These are phyloP conservation scores for Amoebophrya sp. DNA, from an alignment of 169 alveolate species.

Conservation along the genomic window DNA sequence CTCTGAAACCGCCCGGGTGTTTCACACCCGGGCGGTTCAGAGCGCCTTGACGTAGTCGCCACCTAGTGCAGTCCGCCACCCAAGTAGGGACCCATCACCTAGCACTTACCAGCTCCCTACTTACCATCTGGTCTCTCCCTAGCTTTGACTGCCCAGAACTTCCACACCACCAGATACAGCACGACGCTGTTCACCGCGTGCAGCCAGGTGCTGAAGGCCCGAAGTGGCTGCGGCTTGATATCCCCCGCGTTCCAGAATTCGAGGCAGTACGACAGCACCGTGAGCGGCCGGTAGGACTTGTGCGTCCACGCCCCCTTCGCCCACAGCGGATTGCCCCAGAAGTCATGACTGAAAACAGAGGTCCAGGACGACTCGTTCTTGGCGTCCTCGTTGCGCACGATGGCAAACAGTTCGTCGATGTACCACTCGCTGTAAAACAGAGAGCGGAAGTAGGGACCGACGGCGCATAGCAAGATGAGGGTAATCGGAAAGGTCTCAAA, in stretches of 20 bases:
- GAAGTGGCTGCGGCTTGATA: constrained; percentile 27
- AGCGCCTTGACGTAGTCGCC: too few species aligned
- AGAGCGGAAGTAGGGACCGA: background rate
- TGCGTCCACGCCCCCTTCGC: constrained; percentile 31
- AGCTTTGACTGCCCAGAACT: background rate
- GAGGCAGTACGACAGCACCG: constrained; percentile 20
- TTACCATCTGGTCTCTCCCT: too few species aligned
- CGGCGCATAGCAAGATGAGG: background rate
- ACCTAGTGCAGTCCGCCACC: too few species aligned
- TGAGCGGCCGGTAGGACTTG: constrained; percentile 34
- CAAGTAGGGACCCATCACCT: too few species aligned
- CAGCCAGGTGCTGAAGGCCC: too few species aligned
- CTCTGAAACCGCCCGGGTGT: too few species aligned
- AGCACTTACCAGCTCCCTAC: too few species aligned
- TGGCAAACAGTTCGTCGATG: constrained; percentile 38
- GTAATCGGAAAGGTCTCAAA: too few species aligned
- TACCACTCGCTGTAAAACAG: constrained; percentile 16
- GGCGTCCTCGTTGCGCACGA: constrained; percentile 30
- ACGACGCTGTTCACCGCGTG: too few species aligned
- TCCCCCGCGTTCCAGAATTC: constrained; percentile 15
- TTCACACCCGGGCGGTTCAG: too few species aligned
- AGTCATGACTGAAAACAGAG: constrained; percentile 21
- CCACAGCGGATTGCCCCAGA: constrained; percentile 34
- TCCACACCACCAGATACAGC: background rate
- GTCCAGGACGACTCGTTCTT: background rate